Evolutionary conservation across 129 eudicot genomes (phyloP).

Genomic region (Pittosporum tobira): DNA sequence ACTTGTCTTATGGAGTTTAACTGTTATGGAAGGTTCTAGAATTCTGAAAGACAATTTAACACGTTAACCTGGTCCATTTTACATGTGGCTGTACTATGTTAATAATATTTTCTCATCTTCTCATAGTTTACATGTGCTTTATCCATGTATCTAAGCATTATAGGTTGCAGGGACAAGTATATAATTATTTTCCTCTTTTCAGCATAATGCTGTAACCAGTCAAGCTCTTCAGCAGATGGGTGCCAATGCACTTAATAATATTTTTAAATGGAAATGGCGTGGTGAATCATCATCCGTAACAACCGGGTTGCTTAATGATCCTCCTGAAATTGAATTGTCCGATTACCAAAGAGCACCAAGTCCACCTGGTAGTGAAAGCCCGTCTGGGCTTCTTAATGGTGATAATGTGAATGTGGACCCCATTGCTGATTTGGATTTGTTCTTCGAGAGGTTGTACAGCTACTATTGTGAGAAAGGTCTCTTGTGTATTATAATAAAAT

Average conservation of each 20-base stretch:
- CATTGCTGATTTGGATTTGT: constrained; percentile 74
- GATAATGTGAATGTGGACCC: constrained; percentile 70
- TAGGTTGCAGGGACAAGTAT: not conserved
- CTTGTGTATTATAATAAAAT: constrained; percentile 92
- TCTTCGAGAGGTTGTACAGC: constrained; percentile 74
- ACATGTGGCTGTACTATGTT: no score
- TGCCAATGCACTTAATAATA: constrained; percentile 38
- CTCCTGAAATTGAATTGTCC: constrained; percentile 80
- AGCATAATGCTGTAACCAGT: constrained; percentile 30
- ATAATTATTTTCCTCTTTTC: constrained; percentile 12
- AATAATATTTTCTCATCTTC: not conserved
- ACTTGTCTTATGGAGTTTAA: no score
- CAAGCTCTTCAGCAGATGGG: constrained; percentile 48
- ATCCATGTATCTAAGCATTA: not conserved
- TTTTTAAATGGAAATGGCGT: constrained; percentile 53
- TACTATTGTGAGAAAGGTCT: constrained; percentile 95
- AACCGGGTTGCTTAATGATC: constrained; percentile 35
- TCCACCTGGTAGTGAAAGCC: constrained; percentile 84
- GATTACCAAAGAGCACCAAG: constrained; percentile 78
- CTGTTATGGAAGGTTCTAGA: no score
- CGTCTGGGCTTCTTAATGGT: constrained; percentile 78
- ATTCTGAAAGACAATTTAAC: not conserved
- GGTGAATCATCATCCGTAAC: constrained; percentile 50
- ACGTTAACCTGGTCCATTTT: not conserved
- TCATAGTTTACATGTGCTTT: not conserved